phyloP scores from a whole-genome alignment of 305 asterid species.

The Fraxinus greggii region DNA sequence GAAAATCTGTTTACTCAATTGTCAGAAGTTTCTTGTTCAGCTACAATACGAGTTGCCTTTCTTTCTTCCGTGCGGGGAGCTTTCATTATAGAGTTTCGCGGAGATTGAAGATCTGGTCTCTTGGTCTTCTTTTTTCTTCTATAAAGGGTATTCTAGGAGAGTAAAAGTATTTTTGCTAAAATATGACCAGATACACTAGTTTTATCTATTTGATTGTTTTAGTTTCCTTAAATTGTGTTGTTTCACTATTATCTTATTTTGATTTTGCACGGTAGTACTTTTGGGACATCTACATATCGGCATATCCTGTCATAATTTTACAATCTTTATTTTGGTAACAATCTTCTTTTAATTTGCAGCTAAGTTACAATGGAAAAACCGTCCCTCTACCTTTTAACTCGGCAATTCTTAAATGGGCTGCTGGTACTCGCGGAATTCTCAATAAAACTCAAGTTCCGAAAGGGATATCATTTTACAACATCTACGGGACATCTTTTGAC shows the following conservation, averaged over 20 bases:
- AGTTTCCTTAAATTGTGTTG: background rate
- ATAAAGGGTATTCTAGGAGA: background rate
- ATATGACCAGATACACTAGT: background rate
- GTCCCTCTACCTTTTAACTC: constrained; percentile 79
- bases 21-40: background rate
- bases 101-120: background rate
- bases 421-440: constrained; percentile 69
- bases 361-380: constrained; percentile 53
- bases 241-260: background rate
- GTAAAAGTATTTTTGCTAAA: background rate
- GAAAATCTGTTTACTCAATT: background rate
- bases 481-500: constrained; percentile 79
- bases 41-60: background rate
- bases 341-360: constrained; percentile 44
- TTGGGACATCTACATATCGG: background rate
- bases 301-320: background rate
- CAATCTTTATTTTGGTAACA: background rate
- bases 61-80: background rate
- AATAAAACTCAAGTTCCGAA: constrained; percentile 57
- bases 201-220: background rate
- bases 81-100: background rate
- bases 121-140: background rate
- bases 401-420: constrained; percentile 71
- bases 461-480: constrained; percentile 75
- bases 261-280: constrained; percentile 1